These are phyloP conservation scores for Eragrostis curvula DNA, from an alignment of 176 grass and related monocot genomes.

Conservation along the genomic window DNA sequence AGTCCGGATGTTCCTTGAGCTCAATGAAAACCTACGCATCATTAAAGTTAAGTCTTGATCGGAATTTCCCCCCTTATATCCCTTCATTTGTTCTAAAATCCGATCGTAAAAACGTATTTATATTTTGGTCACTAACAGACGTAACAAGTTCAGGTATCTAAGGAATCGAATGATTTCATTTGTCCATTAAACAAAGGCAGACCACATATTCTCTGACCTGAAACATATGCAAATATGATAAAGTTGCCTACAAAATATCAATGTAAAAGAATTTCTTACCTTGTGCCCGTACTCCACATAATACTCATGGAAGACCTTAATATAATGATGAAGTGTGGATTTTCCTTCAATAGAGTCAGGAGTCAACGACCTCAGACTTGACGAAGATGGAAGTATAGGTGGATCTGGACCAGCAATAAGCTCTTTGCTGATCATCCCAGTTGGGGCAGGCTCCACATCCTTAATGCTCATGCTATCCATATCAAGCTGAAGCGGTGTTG, in stretches of 20 bases:
- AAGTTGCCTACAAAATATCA: conserved; percentile 17
- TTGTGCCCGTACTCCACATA: conserved; percentile 98
- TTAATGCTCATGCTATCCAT: conserved; percentile 50
- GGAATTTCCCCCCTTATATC: not conserved
- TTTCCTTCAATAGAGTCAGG: conserved; percentile 90
- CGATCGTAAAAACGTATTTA: conserved; percentile 3
- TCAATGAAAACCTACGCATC: conserved; percentile 85
- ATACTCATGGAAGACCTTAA: conserved; percentile 95
- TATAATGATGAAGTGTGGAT: conserved; percentile 90
- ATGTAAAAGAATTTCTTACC: conserved; percentile 46
- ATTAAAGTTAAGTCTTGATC: conserved; percentile 31
- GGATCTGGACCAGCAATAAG: conserved; percentile 73
- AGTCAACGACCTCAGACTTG: conserved; percentile 69
- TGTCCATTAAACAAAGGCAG: not conserved
- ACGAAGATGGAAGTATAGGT: conserved; percentile 65
- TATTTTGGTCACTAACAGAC: not conserved
- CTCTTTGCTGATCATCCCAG: conserved; percentile 81
- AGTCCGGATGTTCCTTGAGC: conserved; percentile 76
- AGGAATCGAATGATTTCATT: not conserved
- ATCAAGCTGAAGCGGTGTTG: conserved; percentile 58
- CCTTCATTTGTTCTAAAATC: not conserved
- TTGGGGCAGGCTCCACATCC: conserved; percentile 49
- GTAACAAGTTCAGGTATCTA: conserved; percentile 2
- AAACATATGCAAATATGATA: not conserved
- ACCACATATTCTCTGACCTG: conserved; percentile 7